These are phyloP conservation scores for Suhomyces sp. DNA, from an alignment of 805 yeast species.

Conservation along the genomic window DNA sequence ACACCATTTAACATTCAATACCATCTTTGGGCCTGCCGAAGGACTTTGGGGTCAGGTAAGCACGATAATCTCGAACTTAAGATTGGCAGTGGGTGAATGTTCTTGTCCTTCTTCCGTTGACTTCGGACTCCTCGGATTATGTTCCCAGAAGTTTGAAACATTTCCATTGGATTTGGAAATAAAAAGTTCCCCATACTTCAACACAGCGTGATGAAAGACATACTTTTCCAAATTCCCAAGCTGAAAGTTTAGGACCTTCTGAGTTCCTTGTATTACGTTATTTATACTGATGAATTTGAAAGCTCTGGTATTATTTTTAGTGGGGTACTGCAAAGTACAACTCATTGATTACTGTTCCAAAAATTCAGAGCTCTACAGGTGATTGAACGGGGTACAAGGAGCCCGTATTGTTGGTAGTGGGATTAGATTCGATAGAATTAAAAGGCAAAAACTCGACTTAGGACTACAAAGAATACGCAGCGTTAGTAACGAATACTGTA, in stretches of 20 bases:
- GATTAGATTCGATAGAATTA: not conserved
- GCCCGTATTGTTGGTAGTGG: not conserved
- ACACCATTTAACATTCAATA: not conserved
- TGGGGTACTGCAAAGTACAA: constrained; percentile 15
- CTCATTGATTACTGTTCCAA: not conserved
- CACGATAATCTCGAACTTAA: not conserved
- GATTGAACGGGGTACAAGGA: not conserved
- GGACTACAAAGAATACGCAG: not conserved
- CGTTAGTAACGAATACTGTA: not conserved
- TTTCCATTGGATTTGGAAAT: not conserved
- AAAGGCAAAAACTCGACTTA: not conserved
- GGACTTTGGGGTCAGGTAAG: not conserved
- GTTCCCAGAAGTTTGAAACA: not conserved
- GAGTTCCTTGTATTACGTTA: constrained; percentile 10
- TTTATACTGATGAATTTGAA: constrained; percentile 7
- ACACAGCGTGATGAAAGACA: not conserved
- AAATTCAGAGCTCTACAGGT: not conserved
- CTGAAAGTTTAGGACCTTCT: constrained; percentile 8
- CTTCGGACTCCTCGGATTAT: constrained; percentile 4
- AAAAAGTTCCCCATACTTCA: not conserved
- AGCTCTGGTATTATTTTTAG: constrained; percentile 15
- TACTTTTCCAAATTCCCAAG: constrained; percentile 8
- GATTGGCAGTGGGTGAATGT: constrained; percentile 6
- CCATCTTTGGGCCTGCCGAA: not conserved
- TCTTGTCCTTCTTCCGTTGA: not conserved